A percentile compares a stretch with the other conserved stretches of the same genome.
phyloP scores from a whole-genome alignment of 352 stramenopile species.

The Aphanomyces astaci region DNA sequence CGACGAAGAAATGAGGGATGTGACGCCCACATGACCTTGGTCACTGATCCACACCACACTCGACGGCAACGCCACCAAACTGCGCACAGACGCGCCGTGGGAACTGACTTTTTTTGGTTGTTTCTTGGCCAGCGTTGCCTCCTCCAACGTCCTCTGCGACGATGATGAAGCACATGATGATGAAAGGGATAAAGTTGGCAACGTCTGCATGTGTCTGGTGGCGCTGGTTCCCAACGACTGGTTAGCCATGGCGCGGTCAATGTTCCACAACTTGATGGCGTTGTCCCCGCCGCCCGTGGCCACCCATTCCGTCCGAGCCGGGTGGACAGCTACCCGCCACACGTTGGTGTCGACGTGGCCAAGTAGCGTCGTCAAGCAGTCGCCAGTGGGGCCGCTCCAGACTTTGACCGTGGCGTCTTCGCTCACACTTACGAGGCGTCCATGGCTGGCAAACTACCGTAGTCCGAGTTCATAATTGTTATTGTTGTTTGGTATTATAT shows the following conservation, averaged over 20 bases:
- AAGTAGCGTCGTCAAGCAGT: conserved; percentile 62
- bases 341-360: conserved; percentile 70
- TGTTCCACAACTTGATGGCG: conserved; percentile 72
- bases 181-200: no score
- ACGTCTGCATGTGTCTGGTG: neutral
- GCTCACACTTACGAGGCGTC: conserved; percentile 48
- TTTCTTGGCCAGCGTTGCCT: neutral
- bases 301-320: conserved; percentile 30
- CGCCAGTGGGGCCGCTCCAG: conserved; percentile 44
- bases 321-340: conserved; percentile 65
- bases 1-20: neutral
- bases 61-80: neutral
- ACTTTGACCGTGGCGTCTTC: conserved; percentile 74
- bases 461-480: no score
- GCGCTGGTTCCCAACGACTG: neutral
- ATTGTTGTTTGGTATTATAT: no score
- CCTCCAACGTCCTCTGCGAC: neutral
- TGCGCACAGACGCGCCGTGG: neutral
- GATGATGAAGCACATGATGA: no score
- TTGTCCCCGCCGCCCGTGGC: conserved; percentile 72
- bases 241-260: neutral
- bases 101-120: no score
- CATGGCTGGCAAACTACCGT: conserved; percentile 34
- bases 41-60: neutral
- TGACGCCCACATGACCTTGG: neutral